Evolutionary conservation across 345 rosid genomes (phyloP).

Genomic region (Murraya koenigii): DNA sequence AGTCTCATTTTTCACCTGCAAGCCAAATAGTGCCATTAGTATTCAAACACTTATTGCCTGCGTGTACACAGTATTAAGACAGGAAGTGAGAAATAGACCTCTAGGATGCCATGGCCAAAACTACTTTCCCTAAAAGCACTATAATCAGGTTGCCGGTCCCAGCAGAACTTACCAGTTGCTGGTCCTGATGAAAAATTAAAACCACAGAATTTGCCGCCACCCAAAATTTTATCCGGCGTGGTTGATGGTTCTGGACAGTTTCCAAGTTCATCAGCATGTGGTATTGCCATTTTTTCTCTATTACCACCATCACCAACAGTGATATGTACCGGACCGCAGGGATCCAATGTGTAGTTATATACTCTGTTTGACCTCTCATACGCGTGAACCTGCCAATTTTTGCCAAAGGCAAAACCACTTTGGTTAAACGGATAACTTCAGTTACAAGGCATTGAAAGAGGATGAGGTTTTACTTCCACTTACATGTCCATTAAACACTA

Average conservation of each 20-base stretch:
- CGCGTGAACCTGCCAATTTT: conserved; percentile 65
- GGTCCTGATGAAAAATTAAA: conserved; percentile 66
- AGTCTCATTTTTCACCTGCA: conserved; percentile 76
- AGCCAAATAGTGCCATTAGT: not conserved
- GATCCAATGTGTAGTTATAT: conserved; percentile 76
- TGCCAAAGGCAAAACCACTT: not conserved
- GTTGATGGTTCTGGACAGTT: conserved; percentile 63
- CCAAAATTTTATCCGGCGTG: conserved; percentile 47
- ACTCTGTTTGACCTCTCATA: conserved; percentile 93
- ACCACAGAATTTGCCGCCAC: conserved; percentile 47
- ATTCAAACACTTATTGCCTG: not conserved
- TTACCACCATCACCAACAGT: conserved; percentile 79
- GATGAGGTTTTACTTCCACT: conserved; percentile 3
- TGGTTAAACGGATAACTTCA: not conserved
- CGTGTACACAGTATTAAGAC: not conserved
- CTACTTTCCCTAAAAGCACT: conserved; percentile 59
- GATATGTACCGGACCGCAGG: conserved; percentile 76
- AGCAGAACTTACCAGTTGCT: conserved; percentile 59
- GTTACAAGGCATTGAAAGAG: too few species aligned
- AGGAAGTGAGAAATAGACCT: conserved; percentile 26
- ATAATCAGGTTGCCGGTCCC: conserved; percentile 66
- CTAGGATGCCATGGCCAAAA: conserved; percentile 58
- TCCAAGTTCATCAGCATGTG: conserved; percentile 80
- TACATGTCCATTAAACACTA: conserved; percentile 84
- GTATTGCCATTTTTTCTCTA: conserved; percentile 58